Evolutionary conservation across 192 early-diverging fungal species (phyloP).

Genomic region (Pilaira anomala): DNA sequence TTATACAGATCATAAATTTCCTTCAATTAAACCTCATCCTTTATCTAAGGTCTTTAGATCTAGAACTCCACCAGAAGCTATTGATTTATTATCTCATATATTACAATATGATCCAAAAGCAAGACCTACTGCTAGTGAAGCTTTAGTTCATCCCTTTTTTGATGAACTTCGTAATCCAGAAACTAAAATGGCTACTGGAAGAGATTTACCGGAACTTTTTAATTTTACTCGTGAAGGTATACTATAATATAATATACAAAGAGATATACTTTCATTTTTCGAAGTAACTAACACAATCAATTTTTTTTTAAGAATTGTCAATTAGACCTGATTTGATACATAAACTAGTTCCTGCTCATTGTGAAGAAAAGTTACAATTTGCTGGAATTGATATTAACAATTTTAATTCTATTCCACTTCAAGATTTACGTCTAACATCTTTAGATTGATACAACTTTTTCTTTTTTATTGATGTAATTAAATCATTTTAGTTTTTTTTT

Average conservation of each 20-base stretch:
- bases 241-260: slow-evolving; percentile 18
- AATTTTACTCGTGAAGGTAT: slow-evolving; percentile 78
- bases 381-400: slow-evolving; percentile 68
- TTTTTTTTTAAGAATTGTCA: slow-evolving; percentile 62
- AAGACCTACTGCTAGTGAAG: slow-evolving; percentile 83
- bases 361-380: slow-evolving; percentile 50
- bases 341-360: slow-evolving; percentile 79
- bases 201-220: slow-evolving; percentile 82
- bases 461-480: too few species aligned
- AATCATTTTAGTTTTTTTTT: too few species aligned
- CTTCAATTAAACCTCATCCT: slow-evolving; percentile 88
- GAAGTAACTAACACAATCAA: slow-evolving; percentile 2
- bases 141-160: slow-evolving; percentile 91
- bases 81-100: slow-evolving; percentile 78
- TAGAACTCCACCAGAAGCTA: slow-evolving; percentile 75
- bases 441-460: too few species aligned
- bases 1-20: slow-evolving; percentile 96
- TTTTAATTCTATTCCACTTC: slow-evolving; percentile 57
- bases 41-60: slow-evolving; percentile 87
- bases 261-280: too few species aligned
- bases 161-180: slow-evolving; percentile 87
- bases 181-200: slow-evolving; percentile 74
- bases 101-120: slow-evolving; percentile 86
- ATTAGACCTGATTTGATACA: slow-evolving; percentile 79
- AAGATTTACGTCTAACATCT: too few species aligned